A percentile compares a stretch with the other conserved stretches of the same genome.
Evolutionary conservation across 768 basidiomycete genomes (phyloP).

Genomic region (Panaeolus cyanescens): DNA sequence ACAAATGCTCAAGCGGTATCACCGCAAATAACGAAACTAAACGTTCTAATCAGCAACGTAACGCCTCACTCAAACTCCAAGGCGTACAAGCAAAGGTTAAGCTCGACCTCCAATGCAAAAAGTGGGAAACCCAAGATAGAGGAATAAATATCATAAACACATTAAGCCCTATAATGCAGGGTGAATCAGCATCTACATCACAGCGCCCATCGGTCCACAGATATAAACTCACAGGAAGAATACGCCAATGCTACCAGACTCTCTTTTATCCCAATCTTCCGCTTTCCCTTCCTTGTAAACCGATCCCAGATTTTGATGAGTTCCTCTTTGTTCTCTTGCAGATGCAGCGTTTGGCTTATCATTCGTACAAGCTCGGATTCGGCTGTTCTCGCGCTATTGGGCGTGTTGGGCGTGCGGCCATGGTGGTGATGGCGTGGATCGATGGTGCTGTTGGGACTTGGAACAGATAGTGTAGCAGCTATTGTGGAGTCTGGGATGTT

Average conservation of each 20-base stretch:
- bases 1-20: slow-evolving; percentile 63
- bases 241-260: slow-evolving; percentile 47
- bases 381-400: neutral
- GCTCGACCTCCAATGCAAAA: slow-evolving; percentile 37
- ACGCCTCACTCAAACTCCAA: neutral
- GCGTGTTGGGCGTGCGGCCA: neutral
- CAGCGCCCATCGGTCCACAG: slow-evolving; percentile 3
- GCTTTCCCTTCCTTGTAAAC: slow-evolving; percentile 49
- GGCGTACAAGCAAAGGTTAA: slow-evolving; percentile 49
- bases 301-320: slow-evolving; percentile 41
- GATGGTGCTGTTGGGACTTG: slow-evolving; percentile 4
- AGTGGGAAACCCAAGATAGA: slow-evolving; percentile 62
- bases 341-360: slow-evolving; percentile 12
- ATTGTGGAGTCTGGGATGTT: neutral
- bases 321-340: slow-evolving; percentile 22
- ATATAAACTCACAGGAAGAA: slow-evolving; percentile 51
- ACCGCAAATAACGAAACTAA: slow-evolving; percentile 68
- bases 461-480: neutral
- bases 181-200: neutral
- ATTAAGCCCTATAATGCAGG: slow-evolving; percentile 50
- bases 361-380: neutral
- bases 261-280: slow-evolving; percentile 40
- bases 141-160: slow-evolving; percentile 58
- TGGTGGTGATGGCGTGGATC: neutral
- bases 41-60: neutral